Conservation (phyloP, 805 yeast genomes). For the Ogataea thermomethanolica region DNA sequence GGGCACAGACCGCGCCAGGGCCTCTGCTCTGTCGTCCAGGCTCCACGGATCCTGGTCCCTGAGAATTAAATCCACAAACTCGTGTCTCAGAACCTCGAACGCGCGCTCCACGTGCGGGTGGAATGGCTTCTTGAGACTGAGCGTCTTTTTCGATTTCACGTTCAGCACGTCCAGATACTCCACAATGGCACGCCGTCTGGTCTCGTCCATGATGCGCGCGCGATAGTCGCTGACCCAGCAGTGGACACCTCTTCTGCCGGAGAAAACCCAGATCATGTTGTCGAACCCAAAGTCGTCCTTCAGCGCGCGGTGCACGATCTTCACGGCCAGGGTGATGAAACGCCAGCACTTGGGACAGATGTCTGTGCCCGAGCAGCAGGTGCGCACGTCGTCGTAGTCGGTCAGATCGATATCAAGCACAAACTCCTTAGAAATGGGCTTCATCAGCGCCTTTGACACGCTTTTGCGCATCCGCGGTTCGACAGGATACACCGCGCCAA, state of each 20-base stretch:
- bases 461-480: slow-evolving; percentile 85
- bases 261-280: slow-evolving; percentile 89
- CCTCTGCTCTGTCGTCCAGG: slow-evolving; percentile 48
- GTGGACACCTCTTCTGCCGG: slow-evolving; percentile 98
- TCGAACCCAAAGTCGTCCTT: slow-evolving; percentile 86
- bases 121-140: slow-evolving; percentile 68
- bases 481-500: slow-evolving; percentile 86
- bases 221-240: slow-evolving; percentile 93
- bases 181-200: slow-evolving; percentile 70
- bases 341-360: slow-evolving; percentile 93
- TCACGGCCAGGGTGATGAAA: slow-evolving; percentile 80
- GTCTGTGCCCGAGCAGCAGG: slow-evolving; percentile 83
- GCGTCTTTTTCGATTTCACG: slow-evolving; percentile 44
- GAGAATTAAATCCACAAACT: slow-evolving; percentile 63
- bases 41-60: slow-evolving; percentile 89
- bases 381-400: slow-evolving; percentile 90
- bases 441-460: slow-evolving; percentile 71
- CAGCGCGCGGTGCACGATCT: slow-evolving; percentile 66
- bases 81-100: slow-evolving; percentile 57
- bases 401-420: slow-evolving; percentile 97
- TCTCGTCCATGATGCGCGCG: slow-evolving; percentile 73
- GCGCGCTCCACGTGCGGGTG: slow-evolving; percentile 87
- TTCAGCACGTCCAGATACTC: slow-evolving; percentile 78
- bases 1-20: slow-evolving; percentile 59
- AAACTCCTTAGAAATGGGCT: slow-evolving; percentile 79